Base-by-base conservation (phyloP, 805 yeast species). In the Spathaspora passalidarum region DNA sequence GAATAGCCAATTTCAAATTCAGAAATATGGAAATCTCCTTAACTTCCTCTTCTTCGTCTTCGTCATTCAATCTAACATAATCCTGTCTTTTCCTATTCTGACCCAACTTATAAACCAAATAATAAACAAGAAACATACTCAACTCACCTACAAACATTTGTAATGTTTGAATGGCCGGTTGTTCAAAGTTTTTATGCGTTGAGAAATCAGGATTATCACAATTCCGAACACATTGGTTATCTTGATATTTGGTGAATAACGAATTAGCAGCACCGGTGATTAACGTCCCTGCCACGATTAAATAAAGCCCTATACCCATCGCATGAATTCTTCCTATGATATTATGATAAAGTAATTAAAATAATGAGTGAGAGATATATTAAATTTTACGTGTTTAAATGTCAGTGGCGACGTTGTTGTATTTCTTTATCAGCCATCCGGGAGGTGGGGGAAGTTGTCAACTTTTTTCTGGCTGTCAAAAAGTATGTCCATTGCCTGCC, bases 101-200 rank as follows among this genome's bases (percentile, higher is more conserved):
- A 17, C 39, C 23, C n/a, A 52, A 51, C 43, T 56, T 55, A 44
- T 61, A 60, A 21, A 63, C 36, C 34, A 65, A 47, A 50, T 56
- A 58, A 51, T 68, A 75, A 16, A 74, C 73, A 5, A 75, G 36
- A 61, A 72, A 75, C 42, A 82, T 76, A 20, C 65, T 61, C 32
- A 79, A 63, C 57, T 87, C 95, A 19, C 91, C 95, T 4, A 84
- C 60, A 56, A 87, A 86, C 94, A 87, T 87, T 62, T 87, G 92
- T 16, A 84, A 65, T 1, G 94, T 82, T 60, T 87, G 94, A 29
- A 87, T 59, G 6, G 84, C 88, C 0, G 95, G 94, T 64, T 86
- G 91, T 53, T 86, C 87, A 56, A 85, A 87, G 47, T 66, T 62
- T 32, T 66, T 61, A 40, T 71, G 80, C n/a, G 63, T 60, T 1